A percentile compares a stretch with the other conserved stretches of the same genome.
These are phyloP conservation scores for Talaromyces sp. DNA, from an alignment of 2,329 filamentous ascomycete genomes.

Conservation along the genomic window DNA sequence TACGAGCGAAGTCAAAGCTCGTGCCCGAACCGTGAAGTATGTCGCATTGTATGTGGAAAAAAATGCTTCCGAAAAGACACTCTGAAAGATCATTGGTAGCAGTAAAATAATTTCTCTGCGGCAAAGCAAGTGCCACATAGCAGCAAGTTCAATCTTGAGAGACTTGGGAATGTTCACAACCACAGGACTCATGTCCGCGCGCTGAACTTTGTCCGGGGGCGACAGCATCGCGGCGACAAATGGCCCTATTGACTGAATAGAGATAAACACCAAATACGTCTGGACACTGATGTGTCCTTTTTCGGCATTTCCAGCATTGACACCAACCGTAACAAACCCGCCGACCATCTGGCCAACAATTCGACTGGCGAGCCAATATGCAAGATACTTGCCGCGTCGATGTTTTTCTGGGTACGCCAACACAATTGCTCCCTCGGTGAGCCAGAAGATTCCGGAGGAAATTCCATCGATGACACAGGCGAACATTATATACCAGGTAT, in stretches of 20 bases:
- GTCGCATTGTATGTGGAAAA: neutral
- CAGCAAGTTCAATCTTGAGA: neutral
- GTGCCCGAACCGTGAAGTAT: neutral
- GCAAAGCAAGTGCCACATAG: neutral
- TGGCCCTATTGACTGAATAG: neutral
- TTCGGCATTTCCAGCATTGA: neutral
- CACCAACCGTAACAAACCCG: neutral
- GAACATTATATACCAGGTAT: neutral
- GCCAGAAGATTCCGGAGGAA: neutral
- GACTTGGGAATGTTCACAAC: neutral
- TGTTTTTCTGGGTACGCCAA: neutral
- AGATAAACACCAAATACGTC: neutral
- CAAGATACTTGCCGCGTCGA: neutral
- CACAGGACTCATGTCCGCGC: neutral
- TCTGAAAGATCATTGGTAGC: neutral
- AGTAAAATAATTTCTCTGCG: neutral
- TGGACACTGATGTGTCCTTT: constrained; percentile 27
- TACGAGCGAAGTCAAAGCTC: neutral
- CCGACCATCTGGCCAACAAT: neutral
- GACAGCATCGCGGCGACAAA: neutral
- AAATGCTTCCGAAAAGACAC: neutral
- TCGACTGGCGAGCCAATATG: neutral
- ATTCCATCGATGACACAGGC: neutral
- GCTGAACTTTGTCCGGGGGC: neutral
- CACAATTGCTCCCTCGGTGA: neutral